Evolutionary conservation across 495 filamentous ascomycete species (phyloP).

Genomic region (Echria macrotheca): DNA sequence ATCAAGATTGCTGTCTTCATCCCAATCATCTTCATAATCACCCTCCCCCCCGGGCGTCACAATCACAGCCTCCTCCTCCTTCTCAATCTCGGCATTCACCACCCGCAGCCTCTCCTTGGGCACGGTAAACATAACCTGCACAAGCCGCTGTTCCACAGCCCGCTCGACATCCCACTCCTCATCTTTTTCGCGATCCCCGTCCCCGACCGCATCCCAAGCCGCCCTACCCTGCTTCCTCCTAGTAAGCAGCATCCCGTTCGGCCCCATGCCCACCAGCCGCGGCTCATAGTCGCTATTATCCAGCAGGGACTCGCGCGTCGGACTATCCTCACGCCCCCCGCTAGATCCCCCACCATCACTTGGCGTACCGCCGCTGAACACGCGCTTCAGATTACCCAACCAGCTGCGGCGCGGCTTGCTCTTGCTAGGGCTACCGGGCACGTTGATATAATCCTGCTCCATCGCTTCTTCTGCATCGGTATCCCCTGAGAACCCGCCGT

Average conservation of each 20-base stretch:
- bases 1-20: conserved; percentile 8
- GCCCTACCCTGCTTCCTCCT: conserved; percentile 38
- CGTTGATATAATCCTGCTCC: conserved; percentile 23
- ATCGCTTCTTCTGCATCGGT: conserved; percentile 12
- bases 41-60: conserved; percentile 26
- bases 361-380: conserved; percentile 31
- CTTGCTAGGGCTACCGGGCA: conserved; percentile 44
- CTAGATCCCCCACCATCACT: conserved; percentile 8
- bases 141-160: conserved; percentile 69
- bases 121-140: conserved; percentile 93
- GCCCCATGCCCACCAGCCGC: conserved; percentile 20
- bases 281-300: conserved; percentile 27
- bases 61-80: conserved; percentile 36
- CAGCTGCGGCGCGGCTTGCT: conserved; percentile 38
- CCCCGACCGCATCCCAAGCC: conserved; percentile 29
- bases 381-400: conserved; percentile 45
- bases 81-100: conserved; percentile 64
- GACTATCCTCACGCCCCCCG: conserved; percentile 20
- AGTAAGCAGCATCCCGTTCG: conserved; percentile 25
- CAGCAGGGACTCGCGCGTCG: conserved; percentile 21
- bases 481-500: conserved; percentile 38
- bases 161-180: conserved; percentile 87
- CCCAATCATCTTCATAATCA: conserved; percentile 2
- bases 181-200: conserved; percentile 15
- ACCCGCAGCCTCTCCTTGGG: conserved; percentile 79